phyloP scores from a whole-genome alignment of 2,329 filamentous ascomycete genomes.

The Monosporascus sp. region DNA sequence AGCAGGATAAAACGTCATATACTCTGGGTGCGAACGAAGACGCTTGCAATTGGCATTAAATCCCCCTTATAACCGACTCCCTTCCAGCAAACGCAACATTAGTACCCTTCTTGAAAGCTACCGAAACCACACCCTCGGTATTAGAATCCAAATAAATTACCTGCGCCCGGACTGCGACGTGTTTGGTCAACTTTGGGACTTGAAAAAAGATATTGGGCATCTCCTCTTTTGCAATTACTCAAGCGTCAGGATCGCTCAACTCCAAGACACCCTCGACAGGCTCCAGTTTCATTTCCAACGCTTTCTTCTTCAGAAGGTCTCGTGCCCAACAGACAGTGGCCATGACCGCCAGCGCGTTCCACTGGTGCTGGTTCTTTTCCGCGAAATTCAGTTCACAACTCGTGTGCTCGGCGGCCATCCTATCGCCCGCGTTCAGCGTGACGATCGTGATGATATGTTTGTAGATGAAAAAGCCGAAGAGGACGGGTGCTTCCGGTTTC shows the following conservation, averaged over 20 bases:
- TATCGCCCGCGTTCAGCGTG: constrained; percentile 22
- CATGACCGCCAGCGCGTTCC: constrained; percentile 28
- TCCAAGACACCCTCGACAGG: background rate
- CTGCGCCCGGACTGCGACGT: too few relatives aligned
- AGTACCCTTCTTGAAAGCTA: too few relatives aligned
- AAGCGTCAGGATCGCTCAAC: constrained; percentile 10
- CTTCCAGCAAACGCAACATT: too few relatives aligned
- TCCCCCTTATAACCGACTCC: too few relatives aligned
- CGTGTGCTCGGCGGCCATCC: constrained; percentile 18
- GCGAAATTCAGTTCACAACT: constrained; percentile 25
- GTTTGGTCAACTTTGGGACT: background rate
- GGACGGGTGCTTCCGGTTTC: constrained; percentile 15
- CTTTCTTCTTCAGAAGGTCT: constrained; percentile 15
- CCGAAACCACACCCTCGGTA: too few relatives aligned
- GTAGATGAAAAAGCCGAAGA: constrained; percentile 26
- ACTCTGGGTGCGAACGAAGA: too few relatives aligned
- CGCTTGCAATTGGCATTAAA: too few relatives aligned
- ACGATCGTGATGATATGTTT: constrained; percentile 26
- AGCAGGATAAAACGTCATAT: too few relatives aligned
- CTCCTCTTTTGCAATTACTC: background rate
- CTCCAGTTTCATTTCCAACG: background rate
- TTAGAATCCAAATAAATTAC: too few relatives aligned
- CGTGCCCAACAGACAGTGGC: constrained; percentile 29
- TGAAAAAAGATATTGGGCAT: background rate
- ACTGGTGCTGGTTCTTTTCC: constrained; percentile 25